Evolutionary conservation across 2,329 filamentous ascomycete species (phyloP), one percentile per base, ranked within the genome.

Genomic region (Nothophoma quercina): DNA sequence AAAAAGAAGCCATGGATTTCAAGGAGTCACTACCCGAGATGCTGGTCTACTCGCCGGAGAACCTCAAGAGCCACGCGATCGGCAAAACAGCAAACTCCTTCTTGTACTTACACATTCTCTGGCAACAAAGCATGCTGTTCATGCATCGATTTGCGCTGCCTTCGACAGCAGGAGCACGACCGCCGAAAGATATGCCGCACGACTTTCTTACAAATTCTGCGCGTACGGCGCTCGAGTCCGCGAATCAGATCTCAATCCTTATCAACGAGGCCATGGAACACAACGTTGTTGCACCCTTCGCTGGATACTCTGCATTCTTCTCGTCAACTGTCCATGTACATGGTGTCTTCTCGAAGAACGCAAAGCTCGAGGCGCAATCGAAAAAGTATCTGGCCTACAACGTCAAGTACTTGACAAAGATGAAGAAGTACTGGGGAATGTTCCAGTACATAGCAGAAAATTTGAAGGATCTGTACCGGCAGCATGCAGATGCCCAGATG

Each of bases 351-450:
- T 95, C 91, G 4, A 90, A 91, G 57, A 93, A 96, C 60, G 78
- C 86, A 12, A 78, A 85, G 9, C 82, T 96, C 41, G 90, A 96
- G 71, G 83, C 84, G 10, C 84, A 85, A 7, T 91, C 91, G 7
- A 96, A 96, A 76, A 86, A 87, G 59, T 93, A 96, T 66, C 79
- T 97, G 13, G 87, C 89, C 1, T 90, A 88, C 59, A 98, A 96
- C 60, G 89, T 98, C 65, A 90, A 89, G 67, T 98, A 95, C 65
- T 78, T 99, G 35, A 88, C 89, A 47, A 95, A 91, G 75, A 96
- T 98, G 90, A 97, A 96, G 79, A 90, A 90, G 55, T 93, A 95
- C 67, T 99, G 95, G 95, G 95, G 93, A 55, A 96, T 97, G 89
- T 97, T 98, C 70, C 91, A 96, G 71, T 97, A 92, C 77, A 93